Evolutionary conservation across 2,329 filamentous ascomycete species (phyloP).

Genomic region (Colletotrichum tamarilloi): DNA sequence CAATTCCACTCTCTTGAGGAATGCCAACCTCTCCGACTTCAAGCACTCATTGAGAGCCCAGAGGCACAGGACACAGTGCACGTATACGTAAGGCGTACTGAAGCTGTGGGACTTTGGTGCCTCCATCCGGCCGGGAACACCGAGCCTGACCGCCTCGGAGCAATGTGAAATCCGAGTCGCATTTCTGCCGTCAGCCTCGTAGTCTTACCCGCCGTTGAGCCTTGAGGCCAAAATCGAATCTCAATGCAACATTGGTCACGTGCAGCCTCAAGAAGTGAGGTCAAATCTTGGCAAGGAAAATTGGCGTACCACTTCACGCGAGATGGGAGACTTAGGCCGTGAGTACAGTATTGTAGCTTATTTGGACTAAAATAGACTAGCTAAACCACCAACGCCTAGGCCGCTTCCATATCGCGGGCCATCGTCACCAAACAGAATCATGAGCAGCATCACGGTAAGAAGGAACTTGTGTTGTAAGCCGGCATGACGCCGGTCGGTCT

Average conservation of each 20-base stretch:
- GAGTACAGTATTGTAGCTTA: background rate
- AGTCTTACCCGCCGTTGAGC: background rate
- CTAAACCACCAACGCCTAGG: constrained; percentile 20
- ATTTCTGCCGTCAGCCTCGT: background rate
- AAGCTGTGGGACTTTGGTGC: constrained; percentile 14
- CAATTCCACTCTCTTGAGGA: constrained; percentile 3
- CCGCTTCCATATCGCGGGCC: background rate
- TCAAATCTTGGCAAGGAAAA: too few relatives aligned
- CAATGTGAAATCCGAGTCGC: constrained; percentile 19
- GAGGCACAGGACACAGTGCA: background rate
- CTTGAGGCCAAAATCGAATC: background rate
- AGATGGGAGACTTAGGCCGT: background rate
- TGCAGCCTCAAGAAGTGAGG: background rate
- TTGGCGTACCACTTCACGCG: background rate
- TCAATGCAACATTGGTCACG: background rate
- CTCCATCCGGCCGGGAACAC: constrained; percentile 22
- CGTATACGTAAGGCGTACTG: background rate
- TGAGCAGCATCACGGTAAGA: constrained; percentile 49
- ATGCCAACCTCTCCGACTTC: background rate
- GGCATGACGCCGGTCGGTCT: constrained; percentile 78
- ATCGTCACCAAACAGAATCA: constrained; percentile 4
- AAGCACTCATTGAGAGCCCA: background rate
- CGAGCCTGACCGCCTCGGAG: constrained; percentile 30
- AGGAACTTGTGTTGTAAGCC: constrained; percentile 59
- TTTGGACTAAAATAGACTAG: constrained; percentile 26